A percentile compares a stretch with the other conserved stretches of the same genome.
These are phyloP conservation scores for Spizellomyces punctatus DNA, from an alignment of 192 early-diverging fungal genomes.

Conservation along the genomic window DNA sequence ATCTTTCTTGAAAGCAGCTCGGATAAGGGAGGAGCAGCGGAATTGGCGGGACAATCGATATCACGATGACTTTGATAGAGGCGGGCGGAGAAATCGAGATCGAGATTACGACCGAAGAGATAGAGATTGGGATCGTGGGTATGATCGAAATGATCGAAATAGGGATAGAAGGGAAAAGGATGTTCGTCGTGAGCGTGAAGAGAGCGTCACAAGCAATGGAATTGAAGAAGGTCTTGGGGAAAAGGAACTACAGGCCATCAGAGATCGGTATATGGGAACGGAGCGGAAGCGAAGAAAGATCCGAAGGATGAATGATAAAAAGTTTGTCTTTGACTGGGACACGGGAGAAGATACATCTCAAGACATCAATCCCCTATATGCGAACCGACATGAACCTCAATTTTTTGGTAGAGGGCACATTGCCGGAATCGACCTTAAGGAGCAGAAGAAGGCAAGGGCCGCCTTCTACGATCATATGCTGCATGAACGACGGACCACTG, in stretches of 20 bases:
- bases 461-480: conserved; percentile 72
- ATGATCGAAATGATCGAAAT: conserved; percentile 1
- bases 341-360: conserved; percentile 92
- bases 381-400: conserved; percentile 59
- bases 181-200: conserved; percentile 1
- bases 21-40: conserved; percentile 6
- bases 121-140: conserved; percentile 1
- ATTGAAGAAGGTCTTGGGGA: conserved; percentile 38
- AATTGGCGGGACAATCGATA: neutral
- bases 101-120: conserved; percentile 8
- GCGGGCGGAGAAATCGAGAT: conserved; percentile 29
- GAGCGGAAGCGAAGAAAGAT: conserved; percentile 72
- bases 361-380: conserved; percentile 91
- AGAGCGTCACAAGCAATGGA: neutral
- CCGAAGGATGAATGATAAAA: conserved; percentile 87
- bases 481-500: conserved; percentile 53
- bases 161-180: neutral
- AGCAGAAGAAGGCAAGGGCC: conserved; percentile 66
- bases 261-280: conserved; percentile 79
- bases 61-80: conserved; percentile 15
- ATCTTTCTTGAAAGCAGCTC: neutral
- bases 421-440: conserved; percentile 82
- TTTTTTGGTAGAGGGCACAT: conserved; percentile 89
- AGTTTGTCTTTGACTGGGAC: conserved; percentile 99
- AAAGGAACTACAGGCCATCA: conserved; percentile 64